Conservation (phyloP, 2,329 filamentous ascomycete genomes). For the Neofusicoccum sp. region DNA sequence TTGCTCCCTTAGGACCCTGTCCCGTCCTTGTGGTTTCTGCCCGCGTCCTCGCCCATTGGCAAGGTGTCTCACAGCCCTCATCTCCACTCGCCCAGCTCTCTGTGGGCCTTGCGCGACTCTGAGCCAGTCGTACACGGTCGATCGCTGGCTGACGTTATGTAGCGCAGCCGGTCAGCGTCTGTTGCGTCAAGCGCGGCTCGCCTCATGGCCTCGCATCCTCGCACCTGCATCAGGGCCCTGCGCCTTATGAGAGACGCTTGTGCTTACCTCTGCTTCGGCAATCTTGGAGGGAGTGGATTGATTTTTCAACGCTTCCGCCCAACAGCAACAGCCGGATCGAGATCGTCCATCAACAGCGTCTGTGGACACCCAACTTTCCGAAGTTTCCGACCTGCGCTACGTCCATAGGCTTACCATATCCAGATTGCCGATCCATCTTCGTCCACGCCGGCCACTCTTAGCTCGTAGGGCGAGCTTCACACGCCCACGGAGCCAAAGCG, state of each 20-base stretch:
- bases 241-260: background rate
- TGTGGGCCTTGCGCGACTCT: background rate
- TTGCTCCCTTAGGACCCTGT: constrained; percentile 10
- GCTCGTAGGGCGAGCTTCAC: background rate
- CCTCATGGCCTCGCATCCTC: background rate
- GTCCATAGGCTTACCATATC: background rate
- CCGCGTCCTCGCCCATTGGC: background rate
- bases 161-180: background rate
- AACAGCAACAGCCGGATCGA: background rate
- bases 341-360: background rate
- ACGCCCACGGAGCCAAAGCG: background rate
- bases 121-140: background rate
- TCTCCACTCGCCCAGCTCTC: background rate
- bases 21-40: background rate
- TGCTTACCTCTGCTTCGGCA: background rate
- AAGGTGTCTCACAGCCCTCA: background rate
- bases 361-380: background rate
- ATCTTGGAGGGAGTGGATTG: background rate
- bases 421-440: background rate
- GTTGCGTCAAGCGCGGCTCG: background rate
- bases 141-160: background rate
- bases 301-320: background rate
- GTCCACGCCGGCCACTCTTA: background rate
- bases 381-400: background rate
- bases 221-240: background rate